phyloP scores from a whole-genome alignment of 768 basidiomycete species.

The Rhizopogon salebrosus region DNA sequence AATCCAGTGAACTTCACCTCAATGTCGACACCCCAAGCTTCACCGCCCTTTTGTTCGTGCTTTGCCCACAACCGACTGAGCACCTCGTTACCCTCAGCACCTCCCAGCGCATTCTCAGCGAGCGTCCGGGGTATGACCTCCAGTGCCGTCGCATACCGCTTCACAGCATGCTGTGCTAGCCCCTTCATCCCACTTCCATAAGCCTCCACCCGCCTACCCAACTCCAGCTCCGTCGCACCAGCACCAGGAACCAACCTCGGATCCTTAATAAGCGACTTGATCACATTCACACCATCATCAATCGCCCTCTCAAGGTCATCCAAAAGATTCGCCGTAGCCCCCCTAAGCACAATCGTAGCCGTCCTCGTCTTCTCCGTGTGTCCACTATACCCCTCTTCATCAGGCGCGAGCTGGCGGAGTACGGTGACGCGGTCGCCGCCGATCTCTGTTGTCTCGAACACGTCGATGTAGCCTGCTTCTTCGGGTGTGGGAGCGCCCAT shows the following conservation, averaged over 20 bases:
- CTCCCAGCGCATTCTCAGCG: constrained; percentile 92
- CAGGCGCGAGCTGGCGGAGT: constrained; percentile 71
- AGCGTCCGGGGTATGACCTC: constrained; percentile 91
- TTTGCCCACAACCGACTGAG: constrained; percentile 86
- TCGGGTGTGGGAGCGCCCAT: constrained; percentile 95
- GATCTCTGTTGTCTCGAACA: constrained; percentile 94
- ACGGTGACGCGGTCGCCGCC: constrained; percentile 98
- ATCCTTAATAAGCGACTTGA: constrained; percentile 90
- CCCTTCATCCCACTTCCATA: constrained; percentile 90
- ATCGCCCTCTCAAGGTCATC: constrained; percentile 96
- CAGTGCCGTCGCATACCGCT: constrained; percentile 81
- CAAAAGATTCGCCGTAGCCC: constrained; percentile 89
- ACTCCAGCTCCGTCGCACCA: constrained; percentile 89
- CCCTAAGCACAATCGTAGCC: constrained; percentile 91
- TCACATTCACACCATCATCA: constrained; percentile 95
- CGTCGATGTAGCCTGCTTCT: constrained; percentile 89
- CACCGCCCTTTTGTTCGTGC: constrained; percentile 73
- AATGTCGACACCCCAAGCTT: constrained; percentile 81
- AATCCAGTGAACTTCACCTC: constrained; percentile 46
- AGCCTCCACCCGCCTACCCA: constrained; percentile 76
- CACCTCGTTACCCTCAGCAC: constrained; percentile 90
- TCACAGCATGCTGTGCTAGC: constrained; percentile 89
- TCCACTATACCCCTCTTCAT: constrained; percentile 57
- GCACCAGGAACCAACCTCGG: constrained; percentile 88
- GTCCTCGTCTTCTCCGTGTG: constrained; percentile 74